Evolutionary conservation across 208 protist species (phyloP).

Genomic region (Trypanosoma brucei): DNA sequence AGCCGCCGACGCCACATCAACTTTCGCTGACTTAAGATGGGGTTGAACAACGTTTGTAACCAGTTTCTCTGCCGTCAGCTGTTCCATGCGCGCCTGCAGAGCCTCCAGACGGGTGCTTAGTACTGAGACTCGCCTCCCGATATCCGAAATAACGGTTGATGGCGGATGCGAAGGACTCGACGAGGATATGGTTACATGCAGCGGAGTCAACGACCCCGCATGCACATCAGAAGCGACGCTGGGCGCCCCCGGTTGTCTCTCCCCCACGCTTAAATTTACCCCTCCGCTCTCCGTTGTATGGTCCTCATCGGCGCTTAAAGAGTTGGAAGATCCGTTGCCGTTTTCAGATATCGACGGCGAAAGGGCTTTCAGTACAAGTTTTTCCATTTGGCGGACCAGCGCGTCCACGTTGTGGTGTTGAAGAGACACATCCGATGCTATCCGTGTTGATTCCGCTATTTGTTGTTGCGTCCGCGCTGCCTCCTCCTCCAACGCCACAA

Average conservation of each 20-base stretch:
- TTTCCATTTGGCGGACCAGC: slow-evolving; percentile 66
- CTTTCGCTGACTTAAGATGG: slow-evolving; percentile 2
- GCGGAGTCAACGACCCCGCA: too few species aligned
- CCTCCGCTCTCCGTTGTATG: background rate
- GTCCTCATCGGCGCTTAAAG: too few species aligned
- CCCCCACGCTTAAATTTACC: background rate
- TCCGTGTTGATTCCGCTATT: slow-evolving; percentile 34
- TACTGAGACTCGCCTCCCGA: background rate
- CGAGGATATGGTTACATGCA: too few species aligned
- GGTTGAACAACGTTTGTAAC: slow-evolving; percentile 25
- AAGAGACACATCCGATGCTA: slow-evolving; percentile 49
- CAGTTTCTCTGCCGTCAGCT: slow-evolving; percentile 34
- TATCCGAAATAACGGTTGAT: background rate
- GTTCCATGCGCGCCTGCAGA: slow-evolving; percentile 36
- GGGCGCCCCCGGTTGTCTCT: too few species aligned
- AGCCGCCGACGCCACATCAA: slow-evolving; percentile 8
- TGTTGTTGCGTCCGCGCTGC: slow-evolving; percentile 25
- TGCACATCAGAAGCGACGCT: too few species aligned
- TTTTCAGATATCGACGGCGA: background rate
- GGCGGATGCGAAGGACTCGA: too few species aligned
- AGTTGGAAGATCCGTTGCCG: too few species aligned
- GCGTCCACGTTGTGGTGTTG: slow-evolving; percentile 53
- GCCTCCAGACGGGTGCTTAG: slow-evolving; percentile 22
- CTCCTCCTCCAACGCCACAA: slow-evolving; percentile 39
- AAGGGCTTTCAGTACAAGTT: slow-evolving; percentile 20